phyloP scores from a whole-genome alignment of 306 rosid genomes.

The Amphicarpaea edgeworthii region DNA sequence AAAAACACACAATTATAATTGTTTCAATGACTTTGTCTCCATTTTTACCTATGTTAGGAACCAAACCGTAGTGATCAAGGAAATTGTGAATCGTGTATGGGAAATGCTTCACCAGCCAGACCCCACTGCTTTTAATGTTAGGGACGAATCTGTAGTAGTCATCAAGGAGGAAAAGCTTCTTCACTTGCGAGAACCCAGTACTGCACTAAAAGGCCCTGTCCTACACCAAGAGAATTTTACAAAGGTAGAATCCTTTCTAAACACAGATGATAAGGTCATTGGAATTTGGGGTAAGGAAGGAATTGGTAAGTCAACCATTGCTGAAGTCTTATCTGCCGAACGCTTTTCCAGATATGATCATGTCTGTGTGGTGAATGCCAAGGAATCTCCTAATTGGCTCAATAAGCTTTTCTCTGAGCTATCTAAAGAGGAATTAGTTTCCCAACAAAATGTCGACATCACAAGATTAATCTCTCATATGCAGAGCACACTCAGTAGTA shows the following conservation, averaged over 20 bases:
- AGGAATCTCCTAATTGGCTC: not conserved
- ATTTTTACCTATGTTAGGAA: too few species aligned
- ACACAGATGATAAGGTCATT: not conserved
- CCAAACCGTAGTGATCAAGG: too few species aligned
- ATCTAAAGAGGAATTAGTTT: not conserved
- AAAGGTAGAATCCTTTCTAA: too few species aligned
- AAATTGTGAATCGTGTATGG: too few species aligned
- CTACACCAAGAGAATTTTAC: too few species aligned
- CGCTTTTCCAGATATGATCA: not conserved
- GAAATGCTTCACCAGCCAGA: too few species aligned
- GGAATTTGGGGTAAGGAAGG: conserved; percentile 49
- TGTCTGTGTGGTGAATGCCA: conserved; percentile 15
- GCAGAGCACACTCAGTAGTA: conserved; percentile 5
- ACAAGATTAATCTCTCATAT: too few species aligned
- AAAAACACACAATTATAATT: too few species aligned
- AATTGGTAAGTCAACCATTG: conserved; percentile 41
- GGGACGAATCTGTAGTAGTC: conserved; percentile 34
- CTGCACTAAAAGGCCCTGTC: not conserved
- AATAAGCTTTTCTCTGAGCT: conserved; percentile 26
- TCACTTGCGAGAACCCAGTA: not conserved
- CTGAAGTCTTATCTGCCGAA: not conserved
- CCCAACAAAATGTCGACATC: not conserved
- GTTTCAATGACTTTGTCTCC: too few species aligned
- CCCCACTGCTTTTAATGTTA: conserved; percentile 14
- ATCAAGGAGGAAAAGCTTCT: conserved; percentile 7